Evolutionary conservation across 2,329 filamentous ascomycete genomes (phyloP), one percentile per base, ranked within the genome.

Genomic region (Ceratocystis huliohia): DNA sequence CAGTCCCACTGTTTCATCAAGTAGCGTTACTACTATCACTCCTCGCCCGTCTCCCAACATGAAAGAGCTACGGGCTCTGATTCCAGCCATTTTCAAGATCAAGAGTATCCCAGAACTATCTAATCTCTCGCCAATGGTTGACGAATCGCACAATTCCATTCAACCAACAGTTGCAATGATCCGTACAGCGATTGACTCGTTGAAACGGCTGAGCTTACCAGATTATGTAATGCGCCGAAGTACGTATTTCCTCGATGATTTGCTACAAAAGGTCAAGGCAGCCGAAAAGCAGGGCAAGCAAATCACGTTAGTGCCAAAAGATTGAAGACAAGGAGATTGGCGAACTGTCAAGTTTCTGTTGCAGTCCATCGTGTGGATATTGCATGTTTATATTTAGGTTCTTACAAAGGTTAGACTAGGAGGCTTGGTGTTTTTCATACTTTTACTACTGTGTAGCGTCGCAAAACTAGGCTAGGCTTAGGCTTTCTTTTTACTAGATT

Each of bases 171-270:
- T 46, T 5, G 57, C 46, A 37, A 63, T 65, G 63, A 65, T 68
- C 17, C 63, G 64, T 7, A 30, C 25, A n/a, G 66, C 66, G 3
- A 63, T 68, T n/a, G 66, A 62, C 13, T 41, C 57, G 22, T 45
- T 68, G 20, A 41, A 46, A 3, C 22, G 46, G 15, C 48, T 68
- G 2, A 25, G 28, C 10, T 22, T 68, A 13, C 48, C 63, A 3
- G 66, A 46, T 5, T 28, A 63, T 2, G 59, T 56, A 15, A 59
- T 63, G 37, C 28, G 46, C 8, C 45, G 59, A 22, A 61, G 46
- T n/a, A 48, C 44, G 22, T 10, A 33, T 33, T 65, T 68, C 45
- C 28, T 68, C 5, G 66, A 68, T 44, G 56, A 68, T 56, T 48
- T 65, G 41, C 30, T 68, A 22, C 57, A 63, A 28, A 48, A 65